Base-by-base conservation (phyloP, 2,329 filamentous ascomycete species). In the Rosellinia necatrix region DNA sequence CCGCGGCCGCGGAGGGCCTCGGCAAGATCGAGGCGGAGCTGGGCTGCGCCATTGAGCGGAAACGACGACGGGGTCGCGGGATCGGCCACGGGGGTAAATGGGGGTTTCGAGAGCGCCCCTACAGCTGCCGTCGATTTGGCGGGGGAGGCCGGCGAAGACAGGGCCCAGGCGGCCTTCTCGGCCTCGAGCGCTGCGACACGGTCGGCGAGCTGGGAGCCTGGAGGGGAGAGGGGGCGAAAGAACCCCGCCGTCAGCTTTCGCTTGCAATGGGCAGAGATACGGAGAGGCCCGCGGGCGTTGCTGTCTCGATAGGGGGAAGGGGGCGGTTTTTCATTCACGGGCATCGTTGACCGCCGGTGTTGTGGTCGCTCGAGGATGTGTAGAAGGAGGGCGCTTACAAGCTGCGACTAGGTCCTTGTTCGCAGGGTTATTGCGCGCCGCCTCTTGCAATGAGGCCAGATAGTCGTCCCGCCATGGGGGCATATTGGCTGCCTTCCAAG, bases 401-500 rank as follows among this genome's bases (percentile, higher is more conserved):
- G 90, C 87, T 70, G 91, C 82, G 67, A 96, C 89, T 59, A 96
- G 82, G 49, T 86, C 81, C 67, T 78, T 76, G 63, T 84, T 83
- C 58, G 85, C 76, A 4, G 80, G 78, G 63, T 76, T 80, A 56
- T 91, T 88, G 60, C 85, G 81, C 68, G 85, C 81, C 66, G 91
- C 90, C 66, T 88, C 86, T 64, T 85, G 82, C 63, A 97, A 80
- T 62, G 88, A 88, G 59, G 84, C 79, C 60, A 90, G 79, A 72
- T 96, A 97, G 68, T 96, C 89, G 64, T 90, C 86, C 68, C 87
- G 83, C 90, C 92, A 96, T 77, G 83, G 84, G 61, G 84, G 80
- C 56, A 63, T 69, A n/a, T 30, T 55, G 19, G 15, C 38, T 13
- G 27, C 42, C 25, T 49, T 37, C n/a, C n/a, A n/a, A n/a, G n/a